Evolutionary conservation across 2,329 filamentous ascomycete genomes (phyloP), one percentile per base, ranked within the genome.

Genomic region (Fusarium nematophilum): DNA sequence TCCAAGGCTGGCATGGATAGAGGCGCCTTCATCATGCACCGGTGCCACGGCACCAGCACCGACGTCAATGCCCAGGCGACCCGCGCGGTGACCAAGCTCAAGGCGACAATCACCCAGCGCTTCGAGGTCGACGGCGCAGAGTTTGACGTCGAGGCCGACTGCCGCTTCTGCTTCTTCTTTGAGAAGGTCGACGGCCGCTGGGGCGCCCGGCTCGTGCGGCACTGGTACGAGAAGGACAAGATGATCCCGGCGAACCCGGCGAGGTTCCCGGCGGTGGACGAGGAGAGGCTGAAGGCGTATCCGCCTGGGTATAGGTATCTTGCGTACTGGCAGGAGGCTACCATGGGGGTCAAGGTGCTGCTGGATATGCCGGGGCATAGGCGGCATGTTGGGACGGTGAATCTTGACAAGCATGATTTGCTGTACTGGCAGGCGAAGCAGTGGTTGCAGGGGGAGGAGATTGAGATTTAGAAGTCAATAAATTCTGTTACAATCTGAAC

Each of bases 191-290:
- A 75, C 18, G 72, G 65, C 3, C 42, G 56, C 3, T 83, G 80
- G 79, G 72, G 74, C 5, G 79, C 79, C 1, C 67, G 71, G 3
- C 79, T 78, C 44, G 79, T 81, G 21, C 66, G 77, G 5, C 79
- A 81, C 60, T 83, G 77, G 75, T 83, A 83, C 56, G 81, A 83
- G 67, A 83, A 83, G 72, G 81, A 83, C 65, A 83, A 83, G 66
- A 58, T 83, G 36, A 73, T 61, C 80, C 47, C 74, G 73, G 6
- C 79, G 2, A 76, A 81, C 53, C 79, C 79, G 1, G 70, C 67
- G 5, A 76, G 72, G 45, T 66, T 80, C 10, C 80, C 80, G 0
- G 44, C 53, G 6, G 52, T 83, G 2, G 75, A 81, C 54, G 73
- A 78, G 31, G 70, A 72, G 33, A 75, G 73, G 57, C 59, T 81